These are phyloP conservation scores for Panicum virgatum DNA, from an alignment of 202 grass and related monocot genomes.

Conservation along the genomic window DNA sequence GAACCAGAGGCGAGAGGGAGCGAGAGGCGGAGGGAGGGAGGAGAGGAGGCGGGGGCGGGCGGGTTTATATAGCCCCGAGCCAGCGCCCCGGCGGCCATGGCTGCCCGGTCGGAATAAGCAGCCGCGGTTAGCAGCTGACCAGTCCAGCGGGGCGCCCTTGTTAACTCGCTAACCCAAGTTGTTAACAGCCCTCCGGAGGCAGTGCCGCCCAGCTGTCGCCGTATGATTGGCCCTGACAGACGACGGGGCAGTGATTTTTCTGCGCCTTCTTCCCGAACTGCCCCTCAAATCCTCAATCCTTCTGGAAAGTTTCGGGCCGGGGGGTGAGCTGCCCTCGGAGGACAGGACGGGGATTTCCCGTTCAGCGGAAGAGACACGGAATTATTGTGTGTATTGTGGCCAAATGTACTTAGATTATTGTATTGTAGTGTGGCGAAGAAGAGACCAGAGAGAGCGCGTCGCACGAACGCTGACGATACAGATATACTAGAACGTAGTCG, in stretches of 20 bases:
- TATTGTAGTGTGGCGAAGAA: neutral
- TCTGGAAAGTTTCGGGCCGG: slow-evolving; percentile 4
- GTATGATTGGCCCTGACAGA: slow-evolving; percentile 34
- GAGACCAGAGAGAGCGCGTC: slow-evolving; percentile 13
- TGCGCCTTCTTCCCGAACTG: neutral
- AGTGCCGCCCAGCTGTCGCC: slow-evolving; percentile 38
- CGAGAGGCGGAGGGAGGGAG: slow-evolving; percentile 53
- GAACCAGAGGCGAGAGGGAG: neutral
- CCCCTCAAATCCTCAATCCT: slow-evolving; percentile 11
- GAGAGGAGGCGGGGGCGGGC: slow-evolving; percentile 31
- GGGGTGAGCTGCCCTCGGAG: neutral
- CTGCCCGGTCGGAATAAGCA: slow-evolving; percentile 20
- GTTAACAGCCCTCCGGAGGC: slow-evolving; percentile 44
- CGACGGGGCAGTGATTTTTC: neutral
- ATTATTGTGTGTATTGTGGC: neutral
- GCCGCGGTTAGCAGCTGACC: slow-evolving; percentile 41
- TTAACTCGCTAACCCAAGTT: slow-evolving; percentile 24
- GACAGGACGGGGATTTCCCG: neutral
- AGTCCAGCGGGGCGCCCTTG: slow-evolving; percentile 16
- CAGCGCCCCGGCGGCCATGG: neutral
- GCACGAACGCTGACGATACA: slow-evolving; percentile 11
- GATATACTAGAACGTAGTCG: neutral
- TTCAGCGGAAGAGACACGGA: neutral
- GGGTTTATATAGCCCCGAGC: slow-evolving; percentile 77
- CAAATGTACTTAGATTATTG: too few species aligned